Percentiles rank a stretch among this genome's conserved stretches.
These are phyloP conservation scores for Myrica gale DNA, from an alignment of 306 rosid species.

Conservation along the genomic window DNA sequence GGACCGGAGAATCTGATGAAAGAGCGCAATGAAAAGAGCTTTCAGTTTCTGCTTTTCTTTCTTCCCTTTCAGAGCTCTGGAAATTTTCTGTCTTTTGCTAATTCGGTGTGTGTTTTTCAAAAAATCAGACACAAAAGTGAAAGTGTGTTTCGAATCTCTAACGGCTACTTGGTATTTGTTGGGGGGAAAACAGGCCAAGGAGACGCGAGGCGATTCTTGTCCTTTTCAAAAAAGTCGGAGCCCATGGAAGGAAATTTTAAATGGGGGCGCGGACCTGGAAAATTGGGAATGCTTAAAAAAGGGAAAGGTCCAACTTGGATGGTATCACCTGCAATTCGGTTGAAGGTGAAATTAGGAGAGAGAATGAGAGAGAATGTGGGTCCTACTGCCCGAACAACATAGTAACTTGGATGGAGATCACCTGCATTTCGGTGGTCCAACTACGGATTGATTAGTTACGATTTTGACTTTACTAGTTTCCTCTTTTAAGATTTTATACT, in stretches of 20 bases:
- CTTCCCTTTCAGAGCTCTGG: background rate
- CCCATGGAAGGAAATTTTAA: constrained; percentile 2
- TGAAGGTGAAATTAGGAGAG: too few species aligned
- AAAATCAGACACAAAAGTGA: background rate
- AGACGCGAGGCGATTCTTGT: background rate
- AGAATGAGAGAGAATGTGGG: too few species aligned
- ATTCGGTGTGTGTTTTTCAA: constrained; percentile 20
- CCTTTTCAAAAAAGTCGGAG: constrained; percentile 22
- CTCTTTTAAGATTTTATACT: too few species aligned
- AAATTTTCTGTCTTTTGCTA: background rate
- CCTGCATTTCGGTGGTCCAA: too few species aligned
- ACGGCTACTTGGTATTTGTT: constrained; percentile 39
- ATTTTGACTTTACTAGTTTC: too few species aligned
- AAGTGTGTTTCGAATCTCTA: background rate
- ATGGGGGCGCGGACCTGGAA: constrained; percentile 21
- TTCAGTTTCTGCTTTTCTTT: background rate
- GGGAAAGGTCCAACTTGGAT: too few species aligned
- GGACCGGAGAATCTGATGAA: constrained; percentile 37
- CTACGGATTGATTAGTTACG: too few species aligned
- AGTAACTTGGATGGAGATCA: too few species aligned
- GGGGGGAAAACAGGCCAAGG: constrained; percentile 31
- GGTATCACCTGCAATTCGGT: too few species aligned
- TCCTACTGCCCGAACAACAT: too few species aligned
- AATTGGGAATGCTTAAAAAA: too few species aligned
- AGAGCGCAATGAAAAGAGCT: constrained; percentile 25